Evolutionary conservation across 176 grass and related monocot genomes (phyloP).

Genomic region (Phoenix dactylifera): DNA sequence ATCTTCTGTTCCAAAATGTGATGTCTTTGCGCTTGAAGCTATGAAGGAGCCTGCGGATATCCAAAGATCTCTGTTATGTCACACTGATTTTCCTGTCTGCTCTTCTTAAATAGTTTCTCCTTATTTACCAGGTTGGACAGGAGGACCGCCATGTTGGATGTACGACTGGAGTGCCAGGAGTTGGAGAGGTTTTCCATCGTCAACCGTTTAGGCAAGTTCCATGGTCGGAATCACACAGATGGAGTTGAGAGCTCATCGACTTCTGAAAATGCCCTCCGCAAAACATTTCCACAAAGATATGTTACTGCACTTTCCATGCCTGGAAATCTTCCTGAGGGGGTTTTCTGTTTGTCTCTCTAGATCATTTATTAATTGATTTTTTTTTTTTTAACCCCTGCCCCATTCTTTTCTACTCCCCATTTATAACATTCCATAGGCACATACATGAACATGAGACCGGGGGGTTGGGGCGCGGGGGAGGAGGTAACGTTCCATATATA

Average conservation of each 20-base stretch:
- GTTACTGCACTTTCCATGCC: conserved; percentile 54
- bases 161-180: conserved; percentile 83
- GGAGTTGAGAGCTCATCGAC: conserved; percentile 35
- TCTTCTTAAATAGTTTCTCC: conserved; percentile 1
- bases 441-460: conserved; percentile 22
- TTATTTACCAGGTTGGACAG: conserved; percentile 64
- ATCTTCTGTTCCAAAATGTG: no score
- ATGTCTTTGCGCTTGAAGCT: no score
- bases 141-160: conserved; percentile 65
- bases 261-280: conserved; percentile 31
- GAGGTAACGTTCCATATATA: conserved; percentile 17
- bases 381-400: conserved; percentile 12
- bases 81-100: no score
- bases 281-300: conserved; percentile 66
- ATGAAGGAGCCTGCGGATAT: no score
- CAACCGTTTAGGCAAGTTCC: conserved; percentile 83
- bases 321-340: conserved; percentile 69
- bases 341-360: conserved; percentile 61
- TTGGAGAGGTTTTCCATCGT: conserved; percentile 86
- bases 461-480: conserved; percentile 3
- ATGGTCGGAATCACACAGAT: conserved; percentile 51
- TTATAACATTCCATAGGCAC: conserved; percentile 44
- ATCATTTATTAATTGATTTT: conserved; percentile 26
- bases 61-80: no score
- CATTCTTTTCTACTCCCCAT: conserved; percentile 27